Base-by-base conservation (phyloP, 2,329 filamentous ascomycete genomes). In the Fusarium albidum region DNA sequence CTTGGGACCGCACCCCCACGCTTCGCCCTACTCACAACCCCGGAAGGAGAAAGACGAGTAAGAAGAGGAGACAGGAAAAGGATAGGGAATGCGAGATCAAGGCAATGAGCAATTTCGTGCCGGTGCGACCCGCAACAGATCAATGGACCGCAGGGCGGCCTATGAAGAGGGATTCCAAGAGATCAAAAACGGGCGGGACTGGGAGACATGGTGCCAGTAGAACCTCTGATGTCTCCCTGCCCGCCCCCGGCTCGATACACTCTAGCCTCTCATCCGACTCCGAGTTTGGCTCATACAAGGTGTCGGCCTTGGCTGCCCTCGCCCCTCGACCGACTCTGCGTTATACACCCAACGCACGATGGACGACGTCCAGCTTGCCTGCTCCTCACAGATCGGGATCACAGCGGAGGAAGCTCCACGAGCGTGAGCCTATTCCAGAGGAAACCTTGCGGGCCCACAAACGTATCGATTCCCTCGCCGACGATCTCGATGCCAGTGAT, bases 21-120 rank as follows among this genome's bases (percentile, higher is more conserved):
- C 71, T 87, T 25, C 80, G 85, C 75, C 81, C 79, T 63, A 90
- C 88, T 70, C 83, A 84, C 64, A 80, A 80, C 51, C 80, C 82
- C 60, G 83, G 86, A 25, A 74, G 84, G 44, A 84, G 87, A 53
- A 87, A 88, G 56, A 91, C 86, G 68, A 89, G 89, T 33, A 96
- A 91, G 75, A 85, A 88, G 65, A 87, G 88, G 66, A 87, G 88
- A 63, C 82, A 89, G 58, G 90, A 96, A 58, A 84, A 86, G 69
- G 82, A 89, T 52, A 84, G 94, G 51, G 93, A 96, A 73, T 91
- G 91, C 57, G 92, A 96, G 74, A 92, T 97, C 68, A 90, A 88
- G 69, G 87, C 91, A 47, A 91, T 97, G 89, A 90, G 85, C 68
- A 84, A 85, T 33, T 83, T 82, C 55, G 82, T 88, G 62, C 86